phyloP scores from a whole-genome alignment of 768 basidiomycete genomes.

The Scleroderma bovista region DNA sequence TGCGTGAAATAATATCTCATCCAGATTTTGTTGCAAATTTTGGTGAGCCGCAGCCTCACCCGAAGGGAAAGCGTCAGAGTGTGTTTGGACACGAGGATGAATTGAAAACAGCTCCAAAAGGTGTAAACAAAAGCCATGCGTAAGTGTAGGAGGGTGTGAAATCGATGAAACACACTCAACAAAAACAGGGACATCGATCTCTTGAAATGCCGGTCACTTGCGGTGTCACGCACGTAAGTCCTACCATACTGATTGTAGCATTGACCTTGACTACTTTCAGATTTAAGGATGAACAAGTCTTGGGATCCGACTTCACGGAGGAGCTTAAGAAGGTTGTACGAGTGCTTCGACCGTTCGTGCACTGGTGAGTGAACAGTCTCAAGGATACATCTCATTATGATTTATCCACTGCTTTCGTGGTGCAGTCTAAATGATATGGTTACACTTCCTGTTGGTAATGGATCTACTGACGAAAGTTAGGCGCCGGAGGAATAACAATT shows the following conservation, averaged over 20 bases:
- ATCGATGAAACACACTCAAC: not conserved
- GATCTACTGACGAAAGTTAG: slow-evolving; percentile 10
- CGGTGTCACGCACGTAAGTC: slow-evolving; percentile 54
- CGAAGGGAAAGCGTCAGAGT: slow-evolving; percentile 59
- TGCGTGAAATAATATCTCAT: slow-evolving; percentile 61
- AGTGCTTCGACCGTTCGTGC: slow-evolving; percentile 71
- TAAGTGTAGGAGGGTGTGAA: slow-evolving; percentile 23
- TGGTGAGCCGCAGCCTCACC: slow-evolving; percentile 58
- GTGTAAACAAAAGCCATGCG: slow-evolving; percentile 78
- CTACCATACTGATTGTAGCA: slow-evolving; percentile 6
- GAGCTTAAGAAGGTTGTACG: slow-evolving; percentile 48
- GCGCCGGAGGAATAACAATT: too few species aligned
- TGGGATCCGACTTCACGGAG: slow-evolving; percentile 58
- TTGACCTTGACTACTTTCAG: slow-evolving; percentile 31
- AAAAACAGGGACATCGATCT: slow-evolving; percentile 79
- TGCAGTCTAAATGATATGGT: slow-evolving; percentile 70
- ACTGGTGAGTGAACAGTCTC: slow-evolving; percentile 45
- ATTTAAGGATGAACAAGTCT: slow-evolving; percentile 72
- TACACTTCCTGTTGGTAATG: slow-evolving; percentile 41
- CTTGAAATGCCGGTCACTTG: slow-evolving; percentile 76
- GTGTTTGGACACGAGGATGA: slow-evolving; percentile 88
- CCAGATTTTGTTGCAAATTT: slow-evolving; percentile 74
- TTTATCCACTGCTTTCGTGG: not conserved
- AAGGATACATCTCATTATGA: too few species aligned
- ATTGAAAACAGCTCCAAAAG: slow-evolving; percentile 89